Evolutionary conservation across 768 basidiomycete species (phyloP).

Genomic region (Holtermannia corniformis): DNA sequence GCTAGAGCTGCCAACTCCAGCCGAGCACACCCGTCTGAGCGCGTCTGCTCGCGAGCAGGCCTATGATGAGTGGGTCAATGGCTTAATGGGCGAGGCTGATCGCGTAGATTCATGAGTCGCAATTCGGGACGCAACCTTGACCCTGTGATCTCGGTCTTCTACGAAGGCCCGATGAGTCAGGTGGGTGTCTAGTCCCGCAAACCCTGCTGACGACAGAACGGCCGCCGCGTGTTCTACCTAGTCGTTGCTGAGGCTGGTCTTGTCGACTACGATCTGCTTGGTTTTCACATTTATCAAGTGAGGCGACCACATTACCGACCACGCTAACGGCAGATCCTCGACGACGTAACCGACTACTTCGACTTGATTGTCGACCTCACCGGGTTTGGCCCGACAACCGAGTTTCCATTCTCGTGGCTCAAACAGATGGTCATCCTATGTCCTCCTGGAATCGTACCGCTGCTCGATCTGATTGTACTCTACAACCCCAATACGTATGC

Average conservation of each 20-base stretch:
- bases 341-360: conserved; percentile 25
- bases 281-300: conserved; percentile 28
- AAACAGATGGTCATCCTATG: conserved; percentile 21
- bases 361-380: conserved; percentile 33
- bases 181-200: conserved; percentile 7
- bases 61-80: conserved; percentile 29
- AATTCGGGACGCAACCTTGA: conserved; percentile 25
- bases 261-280: conserved; percentile 29
- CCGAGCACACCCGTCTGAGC: conserved; percentile 10
- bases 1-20: conserved; percentile 19
- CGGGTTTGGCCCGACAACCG: conserved; percentile 20
- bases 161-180: conserved; percentile 33
- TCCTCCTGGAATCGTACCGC: conserved; percentile 18
- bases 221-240: conserved; percentile 31
- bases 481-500: conserved; percentile 34
- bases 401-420: conserved; percentile 26
- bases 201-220: conserved; percentile 11
- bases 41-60: conserved; percentile 16
- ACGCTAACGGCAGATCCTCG: conserved; percentile 17
- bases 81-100: not conserved
- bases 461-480: conserved; percentile 21
- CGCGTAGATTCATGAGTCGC: conserved; percentile 26
- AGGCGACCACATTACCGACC: not conserved
- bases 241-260: conserved; percentile 17
- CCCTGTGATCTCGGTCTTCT: conserved; percentile 23